Evolutionary conservation across 1,139 yeast genomes (phyloP).

Genomic region (Yamadazyma oceani): DNA sequence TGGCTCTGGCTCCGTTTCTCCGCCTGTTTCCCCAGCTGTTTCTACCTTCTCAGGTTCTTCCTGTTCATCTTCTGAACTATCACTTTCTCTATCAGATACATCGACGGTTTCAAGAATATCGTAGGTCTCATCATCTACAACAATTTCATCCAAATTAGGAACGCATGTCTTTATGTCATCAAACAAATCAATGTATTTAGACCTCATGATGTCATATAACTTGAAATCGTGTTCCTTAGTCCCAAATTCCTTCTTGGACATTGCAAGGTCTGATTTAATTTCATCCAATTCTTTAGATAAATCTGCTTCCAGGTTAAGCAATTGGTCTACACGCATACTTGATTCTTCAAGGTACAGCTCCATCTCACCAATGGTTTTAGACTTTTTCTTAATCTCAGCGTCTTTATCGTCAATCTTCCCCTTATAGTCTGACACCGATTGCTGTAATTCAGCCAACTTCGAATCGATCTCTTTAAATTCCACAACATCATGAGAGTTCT

Average conservation of each 20-base stretch:
- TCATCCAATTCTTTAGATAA: neutral
- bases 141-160: slow-evolving; percentile 12
- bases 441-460: slow-evolving; percentile 1
- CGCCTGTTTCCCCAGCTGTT: no score
- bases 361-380: neutral
- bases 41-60: no score
- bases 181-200: slow-evolving; percentile 10
- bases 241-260: neutral
- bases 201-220: slow-evolving; percentile 14
- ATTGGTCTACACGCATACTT: neutral
- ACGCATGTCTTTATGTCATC: slow-evolving; percentile 8
- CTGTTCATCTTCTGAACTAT: slow-evolving; percentile 2
- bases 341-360: neutral
- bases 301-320: neutral
- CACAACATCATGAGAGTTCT: neutral
- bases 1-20: slow-evolving; percentile 4
- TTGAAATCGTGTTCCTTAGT: slow-evolving; percentile 10
- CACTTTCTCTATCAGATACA: neutral
- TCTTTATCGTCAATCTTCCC: no score
- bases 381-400: no score
- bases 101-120: slow-evolving; percentile 10
- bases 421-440: no score
- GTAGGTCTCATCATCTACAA: slow-evolving; percentile 13
- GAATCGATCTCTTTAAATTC: neutral
- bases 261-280: neutral